Evolutionary conservation across 495 filamentous ascomycete species (phyloP).

Genomic region (Aeminium ludgeri): DNA sequence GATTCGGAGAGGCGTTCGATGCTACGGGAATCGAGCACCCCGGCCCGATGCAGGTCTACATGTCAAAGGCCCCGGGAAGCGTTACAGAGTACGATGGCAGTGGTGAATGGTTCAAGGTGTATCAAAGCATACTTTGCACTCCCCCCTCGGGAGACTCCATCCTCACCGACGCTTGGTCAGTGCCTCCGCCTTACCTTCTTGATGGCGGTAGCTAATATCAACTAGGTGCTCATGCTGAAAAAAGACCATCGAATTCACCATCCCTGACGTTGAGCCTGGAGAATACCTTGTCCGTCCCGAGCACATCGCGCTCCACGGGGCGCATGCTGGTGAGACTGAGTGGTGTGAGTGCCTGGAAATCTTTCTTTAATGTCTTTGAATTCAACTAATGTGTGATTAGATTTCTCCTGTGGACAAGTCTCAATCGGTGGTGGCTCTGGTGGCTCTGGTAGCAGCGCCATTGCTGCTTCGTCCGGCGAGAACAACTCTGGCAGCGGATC

Average conservation of each 20-base stretch:
- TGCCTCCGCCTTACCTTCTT: no score
- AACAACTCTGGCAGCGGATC: no score
- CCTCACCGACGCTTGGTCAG: not conserved
- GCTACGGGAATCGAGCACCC: constrained; percentile 17
- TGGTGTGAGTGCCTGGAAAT: no score
- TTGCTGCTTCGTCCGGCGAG: no score
- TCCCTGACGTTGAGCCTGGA: constrained; percentile 36
- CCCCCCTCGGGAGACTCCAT: constrained; percentile 5
- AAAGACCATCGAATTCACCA: constrained; percentile 24
- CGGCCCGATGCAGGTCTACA: constrained; percentile 16
- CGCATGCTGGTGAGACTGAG: constrained; percentile 15
- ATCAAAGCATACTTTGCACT: constrained; percentile 11
- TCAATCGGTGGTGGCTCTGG: no score
- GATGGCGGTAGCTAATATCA: no score
- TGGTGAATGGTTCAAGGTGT: constrained; percentile 18
- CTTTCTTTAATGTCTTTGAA: no score
- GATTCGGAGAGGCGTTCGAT: constrained; percentile 18
- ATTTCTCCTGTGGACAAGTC: no score
- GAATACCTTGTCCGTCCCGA: constrained; percentile 48
- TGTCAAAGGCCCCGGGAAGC: constrained; percentile 14
- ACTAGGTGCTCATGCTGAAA: constrained; percentile 14
- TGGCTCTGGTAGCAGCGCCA: no score
- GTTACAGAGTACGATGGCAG: constrained; percentile 16
- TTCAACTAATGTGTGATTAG: no score
- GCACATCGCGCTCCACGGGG: constrained; percentile 36